A percentile compares a stretch with the other conserved stretches of the same genome.
These are phyloP conservation scores for Leishmania mexicana DNA, from an alignment of 208 protist species.

Conservation along the genomic window DNA sequence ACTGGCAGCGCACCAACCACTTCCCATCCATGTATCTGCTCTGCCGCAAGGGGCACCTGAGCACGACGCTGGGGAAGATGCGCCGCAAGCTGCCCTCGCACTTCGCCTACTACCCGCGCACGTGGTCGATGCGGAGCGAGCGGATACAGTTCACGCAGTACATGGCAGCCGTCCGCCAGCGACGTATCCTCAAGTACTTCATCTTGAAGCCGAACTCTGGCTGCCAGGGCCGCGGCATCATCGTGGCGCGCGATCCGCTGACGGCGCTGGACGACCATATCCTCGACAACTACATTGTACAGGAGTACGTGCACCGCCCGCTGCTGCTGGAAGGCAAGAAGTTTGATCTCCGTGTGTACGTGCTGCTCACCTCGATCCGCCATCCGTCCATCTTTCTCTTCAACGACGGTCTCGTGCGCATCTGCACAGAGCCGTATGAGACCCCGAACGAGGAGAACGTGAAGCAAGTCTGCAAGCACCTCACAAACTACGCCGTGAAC, in stretches of 20 bases:
- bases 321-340: constrained; percentile 94
- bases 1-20: constrained; percentile 96
- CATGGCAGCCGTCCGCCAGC: constrained; percentile 48
- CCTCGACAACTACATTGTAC: constrained; percentile 91
- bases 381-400: constrained; percentile 92
- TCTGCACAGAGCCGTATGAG: constrained; percentile 93
- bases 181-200: constrained; percentile 79
- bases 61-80: constrained; percentile 89
- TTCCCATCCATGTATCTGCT: constrained; percentile 95
- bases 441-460: constrained; percentile 79
- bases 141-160: constrained; percentile 73
- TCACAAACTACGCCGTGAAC: constrained; percentile 98
- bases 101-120: constrained; percentile 91
- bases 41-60: constrained; percentile 93
- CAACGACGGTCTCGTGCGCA: constrained; percentile 95
- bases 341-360: constrained; percentile 97
- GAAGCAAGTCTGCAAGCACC: constrained; percentile 92
- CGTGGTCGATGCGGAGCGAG: constrained; percentile 90
- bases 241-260: constrained; percentile 89
- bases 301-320: constrained; percentile 93
- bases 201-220: constrained; percentile 95
- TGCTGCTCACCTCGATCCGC: constrained; percentile 90
- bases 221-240: constrained; percentile 94
- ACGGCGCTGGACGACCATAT: constrained; percentile 70
- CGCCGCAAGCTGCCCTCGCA: constrained; percentile 77